These are phyloP conservation scores for Aspergillus udagawae DNA, from an alignment of 2,329 filamentous ascomycete species.

Conservation along the genomic window DNA sequence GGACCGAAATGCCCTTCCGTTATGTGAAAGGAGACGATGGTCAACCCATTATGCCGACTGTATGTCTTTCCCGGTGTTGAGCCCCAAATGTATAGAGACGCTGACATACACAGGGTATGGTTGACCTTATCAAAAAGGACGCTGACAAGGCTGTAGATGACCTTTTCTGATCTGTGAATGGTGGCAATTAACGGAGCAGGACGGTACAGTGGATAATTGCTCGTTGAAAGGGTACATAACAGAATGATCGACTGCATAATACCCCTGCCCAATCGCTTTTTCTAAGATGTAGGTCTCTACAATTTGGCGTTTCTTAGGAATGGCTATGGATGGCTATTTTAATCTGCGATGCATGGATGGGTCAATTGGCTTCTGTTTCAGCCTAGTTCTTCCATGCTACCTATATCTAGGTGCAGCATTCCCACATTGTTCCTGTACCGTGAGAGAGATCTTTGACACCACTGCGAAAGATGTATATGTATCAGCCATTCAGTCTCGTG, in stretches of 20 bases:
- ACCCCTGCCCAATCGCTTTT: not conserved
- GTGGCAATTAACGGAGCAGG: not conserved
- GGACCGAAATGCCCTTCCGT: constrained; percentile 95
- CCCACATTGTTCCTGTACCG: no score
- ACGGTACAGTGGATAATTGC: not conserved
- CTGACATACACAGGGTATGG: constrained; percentile 69
- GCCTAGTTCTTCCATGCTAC: not conserved
- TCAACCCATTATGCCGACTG: constrained; percentile 85
- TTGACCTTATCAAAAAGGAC: constrained; percentile 88
- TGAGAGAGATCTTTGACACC: not conserved
- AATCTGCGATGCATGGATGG: not conserved
- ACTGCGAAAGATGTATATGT: not conserved
- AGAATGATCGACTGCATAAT: not conserved
- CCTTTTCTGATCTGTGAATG: constrained; percentile 56
- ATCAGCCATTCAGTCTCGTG: not conserved
- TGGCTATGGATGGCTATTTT: no score
- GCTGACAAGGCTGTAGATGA: constrained; percentile 89
- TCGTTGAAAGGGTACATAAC: not conserved
- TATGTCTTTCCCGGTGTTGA: constrained; percentile 45
- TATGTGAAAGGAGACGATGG: constrained; percentile 76
- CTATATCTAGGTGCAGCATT: no score
- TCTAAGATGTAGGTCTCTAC: not conserved
- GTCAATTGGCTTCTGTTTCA: not conserved
- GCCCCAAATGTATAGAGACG: constrained; percentile 11
- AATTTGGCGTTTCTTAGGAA: not conserved